Base-by-base conservation (phyloP, 768 basidiomycete genomes). In the Pleurotus pulmonarius region DNA sequence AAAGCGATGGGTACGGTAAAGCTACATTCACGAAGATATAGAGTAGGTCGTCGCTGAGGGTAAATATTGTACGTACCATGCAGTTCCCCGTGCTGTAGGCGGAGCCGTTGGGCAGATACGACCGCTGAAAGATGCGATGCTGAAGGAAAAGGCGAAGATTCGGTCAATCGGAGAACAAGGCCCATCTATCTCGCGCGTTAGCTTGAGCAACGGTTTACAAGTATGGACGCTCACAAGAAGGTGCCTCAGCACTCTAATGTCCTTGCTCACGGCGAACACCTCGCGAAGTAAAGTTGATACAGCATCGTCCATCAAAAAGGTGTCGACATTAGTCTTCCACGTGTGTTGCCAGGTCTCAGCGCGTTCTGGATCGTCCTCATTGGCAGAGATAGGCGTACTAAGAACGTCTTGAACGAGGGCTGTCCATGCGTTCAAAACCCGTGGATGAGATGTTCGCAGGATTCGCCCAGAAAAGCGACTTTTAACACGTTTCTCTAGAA, bases 401-500 rank as follows among this genome's bases (percentile, higher is more conserved):
- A 96, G 67, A 4, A 82, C 65, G 1, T 63, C 65, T 59, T 73
- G 77, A 46, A 82, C 74, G n/a, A 85, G 67, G 6, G 64, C 67
- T 11, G 82, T 65, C 77, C 87, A 89, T 15, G 70, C 71, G 3
- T 73, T 69, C 0, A 85, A 58, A 7, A 72, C 73, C 4, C 72
- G 64, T 2, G 87, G 84, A 12, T 89, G 82, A 0, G 84, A 80
- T 5, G 92, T 86, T 46, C 92, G 83, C 56, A 95, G 77, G 63
- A 93, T 90, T 55, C 97, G 80, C 29, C 94, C 93, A 1, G 95
- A 98, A 73, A 98, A 99, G 3, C 97, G 84, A 61, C 94, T 97
- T 71, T 98, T 97, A 49, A 99, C 97, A 44, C 97, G 81, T 69
- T 99, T 99, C 69, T 99, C 97, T 15, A 99, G 77, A 2, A 90